Evolutionary conservation across 345 rosid genomes (phyloP), one percentile per base, ranked within the genome.

Genomic region (Gossypium raimondii): DNA sequence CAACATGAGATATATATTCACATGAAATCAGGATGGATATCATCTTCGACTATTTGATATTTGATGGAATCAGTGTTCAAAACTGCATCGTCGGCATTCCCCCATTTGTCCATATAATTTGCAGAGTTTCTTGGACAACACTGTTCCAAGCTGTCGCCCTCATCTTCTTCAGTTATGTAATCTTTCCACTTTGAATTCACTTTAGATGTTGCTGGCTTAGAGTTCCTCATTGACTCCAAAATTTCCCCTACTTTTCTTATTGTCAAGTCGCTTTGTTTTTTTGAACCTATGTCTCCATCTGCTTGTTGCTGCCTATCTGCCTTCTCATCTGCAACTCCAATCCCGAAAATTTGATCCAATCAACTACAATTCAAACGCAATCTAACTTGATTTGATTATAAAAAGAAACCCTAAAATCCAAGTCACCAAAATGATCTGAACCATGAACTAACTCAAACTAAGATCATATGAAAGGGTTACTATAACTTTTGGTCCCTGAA

Each of bases 1-100:
- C 41, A 24, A 59, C 60, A 56, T 56, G 7, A 34, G 41, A 34
- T 34, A 5, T 16, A 53, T 17, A 22, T 25, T 59, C 38, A 88
- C 77, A 77, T 60, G 76, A 89, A 93, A 77, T 92, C 91, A 52
- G 92, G 95, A 77, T 86, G 94, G 38, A 86, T 78, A 51, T 91
- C 93, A 12, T 93, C 98, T 60, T 91, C 93, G 64, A 90, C 89
- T 45, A 59, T 79, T 58, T 82, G 81, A 47, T 77, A 81, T 3
- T 78, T 65, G 27, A 57, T 57, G 24, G 78, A 24, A 29, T 43
- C 24, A 7, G 51, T 73, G 72, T 84, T 81, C 74, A 69, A 74
- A 38, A 75, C 77, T 29, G 58, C 82, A 14, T 51, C 52, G 45
- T 59, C 53, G 48, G 41, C 41, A 34, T 34, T 34, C 41, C 74